Percentiles rank a stretch among this genome's conserved stretches.
These are phyloP conservation scores for Arabis hirsuta DNA, from an alignment of 345 rosid genomes.

Conservation along the genomic window DNA sequence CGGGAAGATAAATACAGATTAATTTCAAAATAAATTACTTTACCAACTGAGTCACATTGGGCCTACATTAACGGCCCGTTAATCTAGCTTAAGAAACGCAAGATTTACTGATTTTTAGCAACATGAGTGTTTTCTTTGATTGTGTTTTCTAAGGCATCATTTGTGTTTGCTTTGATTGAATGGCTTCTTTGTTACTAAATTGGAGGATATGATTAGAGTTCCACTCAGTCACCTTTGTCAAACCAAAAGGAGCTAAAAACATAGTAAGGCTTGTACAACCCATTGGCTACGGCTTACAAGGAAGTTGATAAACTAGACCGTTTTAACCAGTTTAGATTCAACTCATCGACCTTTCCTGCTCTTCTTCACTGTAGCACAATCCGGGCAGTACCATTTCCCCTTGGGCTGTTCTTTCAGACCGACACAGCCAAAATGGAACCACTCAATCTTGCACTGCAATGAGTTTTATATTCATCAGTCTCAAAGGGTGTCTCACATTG, in stretches of 20 bases:
- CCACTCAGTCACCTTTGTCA: not conserved
- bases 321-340: not conserved
- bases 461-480: slow-evolving; percentile 16
- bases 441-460: slow-evolving; percentile 94
- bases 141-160: no score
- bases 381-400: slow-evolving; percentile 95
- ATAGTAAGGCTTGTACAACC: not conserved
- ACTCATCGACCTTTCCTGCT: slow-evolving; percentile 72
- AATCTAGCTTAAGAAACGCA: not conserved
- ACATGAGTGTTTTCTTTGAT: not conserved
- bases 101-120: no score
- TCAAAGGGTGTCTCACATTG: slow-evolving; percentile 5
- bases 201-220: not conserved
- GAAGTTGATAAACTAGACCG: slow-evolving; percentile 5
- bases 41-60: not conserved
- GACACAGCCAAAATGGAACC: slow-evolving; percentile 98
- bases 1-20: not conserved
- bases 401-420: slow-evolving; percentile 85
- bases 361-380: slow-evolving; percentile 67
- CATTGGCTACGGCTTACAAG: not conserved
- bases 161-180: not conserved
- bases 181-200: not conserved
- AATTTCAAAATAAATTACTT: no score
- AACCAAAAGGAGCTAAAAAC: not conserved
- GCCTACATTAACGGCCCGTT: not conserved